phyloP scores from a whole-genome alignment of 148 eudicot genomes.

The Rhododendron williamsianum region DNA sequence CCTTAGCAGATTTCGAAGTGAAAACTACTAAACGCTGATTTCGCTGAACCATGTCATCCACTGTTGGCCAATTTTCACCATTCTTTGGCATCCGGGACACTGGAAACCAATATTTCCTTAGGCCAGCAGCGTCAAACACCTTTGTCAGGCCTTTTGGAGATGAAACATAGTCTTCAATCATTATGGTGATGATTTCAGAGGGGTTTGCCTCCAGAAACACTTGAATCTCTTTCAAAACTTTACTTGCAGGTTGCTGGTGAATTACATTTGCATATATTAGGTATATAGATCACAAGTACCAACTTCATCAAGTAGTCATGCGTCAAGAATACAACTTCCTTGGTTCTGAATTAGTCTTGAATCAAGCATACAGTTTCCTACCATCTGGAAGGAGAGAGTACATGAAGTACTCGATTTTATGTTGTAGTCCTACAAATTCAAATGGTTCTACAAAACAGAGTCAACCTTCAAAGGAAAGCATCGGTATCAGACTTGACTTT shows the following conservation, averaged over 20 bases:
- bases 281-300: not conserved
- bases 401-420: not conserved
- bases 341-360: not conserved
- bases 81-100: conserved; percentile 79
- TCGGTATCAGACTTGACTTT: not conserved
- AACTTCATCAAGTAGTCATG: not conserved
- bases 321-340: not conserved
- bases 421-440: not conserved
- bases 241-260: conserved; percentile 74
- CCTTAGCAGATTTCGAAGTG: conserved; percentile 76
- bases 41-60: conserved; percentile 70
- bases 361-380: not conserved
- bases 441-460: not conserved
- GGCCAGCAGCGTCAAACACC: conserved; percentile 81
- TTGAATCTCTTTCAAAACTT: conserved; percentile 71
- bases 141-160: conserved; percentile 80
- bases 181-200: conserved; percentile 68
- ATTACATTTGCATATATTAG: not conserved
- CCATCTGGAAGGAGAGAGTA: not conserved
- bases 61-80: conserved; percentile 84
- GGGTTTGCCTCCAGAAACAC: conserved; percentile 66
- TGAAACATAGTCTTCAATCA: conserved; percentile 87
- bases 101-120: conserved; percentile 83
- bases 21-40: conserved; percentile 87
- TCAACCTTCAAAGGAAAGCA: not conserved